Evolutionary conservation across 768 basidiomycete species (phyloP).

Genomic region (Lentinus tigrinus): DNA sequence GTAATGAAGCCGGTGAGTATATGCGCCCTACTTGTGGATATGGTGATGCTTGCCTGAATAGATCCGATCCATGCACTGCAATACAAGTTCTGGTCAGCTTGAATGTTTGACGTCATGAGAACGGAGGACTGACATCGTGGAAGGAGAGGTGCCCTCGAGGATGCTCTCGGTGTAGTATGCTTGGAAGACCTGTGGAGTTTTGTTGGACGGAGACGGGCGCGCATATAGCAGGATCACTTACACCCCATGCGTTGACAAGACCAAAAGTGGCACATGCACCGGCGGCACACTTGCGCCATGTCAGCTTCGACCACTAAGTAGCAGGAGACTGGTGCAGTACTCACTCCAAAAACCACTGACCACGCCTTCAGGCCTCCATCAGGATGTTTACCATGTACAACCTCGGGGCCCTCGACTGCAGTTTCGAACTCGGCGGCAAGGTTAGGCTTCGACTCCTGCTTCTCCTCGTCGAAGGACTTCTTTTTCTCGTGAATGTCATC

Average conservation of each 20-base stretch:
- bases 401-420: neutral
- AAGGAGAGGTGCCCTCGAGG: slow-evolving; percentile 50
- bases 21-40: neutral
- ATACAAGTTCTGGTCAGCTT: slow-evolving; percentile 26
- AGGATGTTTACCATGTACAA: slow-evolving; percentile 30
- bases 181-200: slow-evolving; percentile 59
- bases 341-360: slow-evolving; percentile 41
- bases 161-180: slow-evolving; percentile 61
- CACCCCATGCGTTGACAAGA: slow-evolving; percentile 75
- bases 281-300: slow-evolving; percentile 22
- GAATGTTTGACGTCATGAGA: neutral
- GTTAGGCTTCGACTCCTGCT: neutral
- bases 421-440: neutral
- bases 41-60: slow-evolving; percentile 46
- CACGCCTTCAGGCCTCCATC: slow-evolving; percentile 47
- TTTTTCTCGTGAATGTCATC: slow-evolving; percentile 9
- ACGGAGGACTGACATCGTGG: slow-evolving; percentile 50
- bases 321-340: slow-evolving; percentile 9
- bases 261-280: slow-evolving; percentile 57
- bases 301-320: slow-evolving; percentile 1
- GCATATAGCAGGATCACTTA: slow-evolving; percentile 32
- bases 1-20: neutral
- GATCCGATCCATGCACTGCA: slow-evolving; percentile 80
- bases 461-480: neutral
- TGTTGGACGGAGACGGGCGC: neutral